Conservation (phyloP, 1,139 yeast species). For the Debaryomyces singareniensis region DNA sequence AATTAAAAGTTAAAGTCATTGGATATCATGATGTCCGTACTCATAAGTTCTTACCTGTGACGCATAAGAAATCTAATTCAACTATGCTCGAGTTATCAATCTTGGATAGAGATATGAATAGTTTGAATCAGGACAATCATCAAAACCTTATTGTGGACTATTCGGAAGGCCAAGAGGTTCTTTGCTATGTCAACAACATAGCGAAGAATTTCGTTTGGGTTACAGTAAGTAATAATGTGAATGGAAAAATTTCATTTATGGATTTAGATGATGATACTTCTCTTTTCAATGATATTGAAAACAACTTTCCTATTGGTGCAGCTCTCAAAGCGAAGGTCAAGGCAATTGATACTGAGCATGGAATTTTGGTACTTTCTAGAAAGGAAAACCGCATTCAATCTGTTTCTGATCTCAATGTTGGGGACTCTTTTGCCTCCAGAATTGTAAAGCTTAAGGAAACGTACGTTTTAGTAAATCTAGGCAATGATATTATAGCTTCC, state of each 20-base stretch:
- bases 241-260: slow-evolving; percentile 62
- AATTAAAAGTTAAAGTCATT: slow-evolving; percentile 57
- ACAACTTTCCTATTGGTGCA: slow-evolving; percentile 61
- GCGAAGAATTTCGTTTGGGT: slow-evolving; percentile 59
- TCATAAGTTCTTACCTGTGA: slow-evolving; percentile 63
- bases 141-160: slow-evolving; percentile 33
- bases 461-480: slow-evolving; percentile 62
- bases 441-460: slow-evolving; percentile 57
- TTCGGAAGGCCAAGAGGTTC: slow-evolving; percentile 35
- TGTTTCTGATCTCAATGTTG: slow-evolving; percentile 50
- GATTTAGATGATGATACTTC: slow-evolving; percentile 57
- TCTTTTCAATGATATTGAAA: slow-evolving; percentile 45
- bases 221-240: slow-evolving; percentile 59
- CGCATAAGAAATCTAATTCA: slow-evolving; percentile 51
- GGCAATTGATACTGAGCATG: slow-evolving; percentile 48
- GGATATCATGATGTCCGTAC: slow-evolving; percentile 74
- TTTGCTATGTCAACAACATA: slow-evolving; percentile 50
- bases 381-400: slow-evolving; percentile 37
- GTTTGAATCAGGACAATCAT: slow-evolving; percentile 14
- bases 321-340: slow-evolving; percentile 58
- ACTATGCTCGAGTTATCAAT: slow-evolving; percentile 64
- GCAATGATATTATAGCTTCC: slow-evolving; percentile 55
- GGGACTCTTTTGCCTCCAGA: slow-evolving; percentile 58
- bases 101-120: slow-evolving; percentile 25
- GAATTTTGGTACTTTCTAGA: slow-evolving; percentile 44